Evolutionary conservation across 768 basidiomycete genomes (phyloP).

Genomic region (Crucibulum laeve): DNA sequence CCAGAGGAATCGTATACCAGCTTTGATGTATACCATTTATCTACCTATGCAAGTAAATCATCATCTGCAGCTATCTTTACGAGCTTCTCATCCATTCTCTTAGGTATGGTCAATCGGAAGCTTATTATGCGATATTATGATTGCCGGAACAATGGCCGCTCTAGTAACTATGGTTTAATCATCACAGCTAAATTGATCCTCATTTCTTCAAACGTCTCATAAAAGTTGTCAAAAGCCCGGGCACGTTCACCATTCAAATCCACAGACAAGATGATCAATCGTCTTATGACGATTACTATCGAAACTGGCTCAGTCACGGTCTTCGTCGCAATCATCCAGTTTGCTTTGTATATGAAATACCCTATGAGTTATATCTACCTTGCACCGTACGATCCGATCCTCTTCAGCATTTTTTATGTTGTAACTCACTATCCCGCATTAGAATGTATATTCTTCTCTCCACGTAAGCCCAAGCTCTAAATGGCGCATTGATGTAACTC

Average conservation of each 20-base stretch:
- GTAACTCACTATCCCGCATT: background rate
- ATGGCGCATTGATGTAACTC: background rate
- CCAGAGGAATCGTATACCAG: background rate
- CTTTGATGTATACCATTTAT: conserved; percentile 3
- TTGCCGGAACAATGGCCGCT: conserved; percentile 8
- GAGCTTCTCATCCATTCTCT: background rate
- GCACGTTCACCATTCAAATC: conserved; percentile 7
- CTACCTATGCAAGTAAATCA: background rate
- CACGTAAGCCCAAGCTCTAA: background rate
- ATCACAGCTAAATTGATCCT: background rate
- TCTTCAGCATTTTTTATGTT: background rate
- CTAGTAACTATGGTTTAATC: conserved; percentile 3
- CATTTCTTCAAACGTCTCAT: background rate
- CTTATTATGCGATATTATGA: conserved; percentile 8
- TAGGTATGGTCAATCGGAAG: conserved; percentile 9
- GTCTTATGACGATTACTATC: conserved; percentile 8
- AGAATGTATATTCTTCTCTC: conserved; percentile 1
- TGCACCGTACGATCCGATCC: background rate
- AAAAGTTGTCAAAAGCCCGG: conserved; percentile 4
- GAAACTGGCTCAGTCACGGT: conserved; percentile 11
- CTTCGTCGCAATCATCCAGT: conserved; percentile 4
- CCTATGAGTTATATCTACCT: conserved; percentile 1
- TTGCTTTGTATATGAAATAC: conserved; percentile 4
- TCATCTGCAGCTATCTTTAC: background rate
- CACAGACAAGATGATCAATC: conserved; percentile 9